A percentile compares a stretch with the other conserved stretches of the same genome.
Conservation (phyloP, 305 asterid genomes). For the Fraxinus angustifolia region DNA sequence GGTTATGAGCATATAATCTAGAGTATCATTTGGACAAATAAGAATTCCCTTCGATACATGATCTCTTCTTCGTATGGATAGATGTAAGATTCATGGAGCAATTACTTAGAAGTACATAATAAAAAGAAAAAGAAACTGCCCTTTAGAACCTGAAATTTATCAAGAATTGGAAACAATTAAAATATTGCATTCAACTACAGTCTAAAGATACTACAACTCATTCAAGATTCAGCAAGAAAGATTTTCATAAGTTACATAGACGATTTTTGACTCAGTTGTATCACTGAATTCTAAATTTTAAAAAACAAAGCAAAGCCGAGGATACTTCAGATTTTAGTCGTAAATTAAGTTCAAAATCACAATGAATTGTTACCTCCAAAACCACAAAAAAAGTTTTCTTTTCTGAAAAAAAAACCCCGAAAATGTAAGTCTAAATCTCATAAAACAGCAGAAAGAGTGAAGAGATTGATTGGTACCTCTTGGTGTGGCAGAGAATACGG, state of each 20-base stretch:
- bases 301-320: not conserved
- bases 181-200: not conserved
- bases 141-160: not conserved
- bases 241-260: not conserved
- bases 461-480: conserved; percentile 47
- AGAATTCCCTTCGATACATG: not conserved
- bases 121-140: not conserved
- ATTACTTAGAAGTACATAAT: not conserved
- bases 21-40: not conserved
- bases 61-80: not conserved
- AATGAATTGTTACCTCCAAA: not conserved
- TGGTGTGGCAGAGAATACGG: conserved; percentile 60
- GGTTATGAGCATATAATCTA: not conserved
- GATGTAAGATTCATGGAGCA: not conserved
- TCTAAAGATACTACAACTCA: not conserved
- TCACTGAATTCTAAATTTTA: not conserved
- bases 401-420: not conserved
- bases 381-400: not conserved
- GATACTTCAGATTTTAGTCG: not conserved
- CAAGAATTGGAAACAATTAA: not conserved
- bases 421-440: not conserved
- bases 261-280: not conserved
- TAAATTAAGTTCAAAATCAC: not conserved
- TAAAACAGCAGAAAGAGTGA: not conserved
- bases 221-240: not conserved